Conservation (phyloP, 2,329 filamentous ascomycete genomes). For the Hypoxylon sp. region DNA sequence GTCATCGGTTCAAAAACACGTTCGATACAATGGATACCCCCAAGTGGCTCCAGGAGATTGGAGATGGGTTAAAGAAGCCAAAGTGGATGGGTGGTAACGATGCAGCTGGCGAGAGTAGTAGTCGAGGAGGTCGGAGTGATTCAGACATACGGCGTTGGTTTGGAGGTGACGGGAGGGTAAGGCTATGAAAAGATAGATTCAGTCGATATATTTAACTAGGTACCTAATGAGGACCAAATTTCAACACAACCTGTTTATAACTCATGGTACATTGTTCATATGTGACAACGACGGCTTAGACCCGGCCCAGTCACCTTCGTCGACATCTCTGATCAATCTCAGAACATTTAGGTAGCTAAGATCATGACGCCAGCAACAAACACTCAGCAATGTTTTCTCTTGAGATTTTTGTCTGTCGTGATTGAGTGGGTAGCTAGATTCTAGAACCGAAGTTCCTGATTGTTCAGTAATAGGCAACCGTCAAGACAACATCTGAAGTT, state of each 20-base stretch:
- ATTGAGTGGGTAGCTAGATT: background rate
- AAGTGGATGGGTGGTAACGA: slow-evolving; percentile 81
- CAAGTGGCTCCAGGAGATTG: slow-evolving; percentile 82
- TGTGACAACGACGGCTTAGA: background rate
- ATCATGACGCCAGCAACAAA: background rate
- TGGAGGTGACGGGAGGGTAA: slow-evolving; percentile 60
- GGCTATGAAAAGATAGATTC: slow-evolving; percentile 41
- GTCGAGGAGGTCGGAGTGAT: slow-evolving; percentile 44
- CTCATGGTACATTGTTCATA: background rate
- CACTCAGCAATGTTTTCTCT: background rate
- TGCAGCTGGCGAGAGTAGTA: slow-evolving; percentile 52
- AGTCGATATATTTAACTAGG: slow-evolving; percentile 21
- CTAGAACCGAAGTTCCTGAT: background rate
- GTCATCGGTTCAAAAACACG: slow-evolving; percentile 90
- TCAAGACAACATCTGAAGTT: background rate
- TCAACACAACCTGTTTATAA: slow-evolving; percentile 9
- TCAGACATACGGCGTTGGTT: slow-evolving; percentile 71
- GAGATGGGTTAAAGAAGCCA: slow-evolving; percentile 77
- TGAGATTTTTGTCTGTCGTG: background rate
- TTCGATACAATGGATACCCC: slow-evolving; percentile 86
- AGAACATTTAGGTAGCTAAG: no score
- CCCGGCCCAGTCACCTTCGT: background rate
- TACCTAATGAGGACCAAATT: slow-evolving; percentile 19
- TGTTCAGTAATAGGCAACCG: background rate
- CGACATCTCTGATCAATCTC: no score